Conservation (phyloP, 2,329 filamentous ascomycete genomes). For the Fusarium caatingaense region DNA sequence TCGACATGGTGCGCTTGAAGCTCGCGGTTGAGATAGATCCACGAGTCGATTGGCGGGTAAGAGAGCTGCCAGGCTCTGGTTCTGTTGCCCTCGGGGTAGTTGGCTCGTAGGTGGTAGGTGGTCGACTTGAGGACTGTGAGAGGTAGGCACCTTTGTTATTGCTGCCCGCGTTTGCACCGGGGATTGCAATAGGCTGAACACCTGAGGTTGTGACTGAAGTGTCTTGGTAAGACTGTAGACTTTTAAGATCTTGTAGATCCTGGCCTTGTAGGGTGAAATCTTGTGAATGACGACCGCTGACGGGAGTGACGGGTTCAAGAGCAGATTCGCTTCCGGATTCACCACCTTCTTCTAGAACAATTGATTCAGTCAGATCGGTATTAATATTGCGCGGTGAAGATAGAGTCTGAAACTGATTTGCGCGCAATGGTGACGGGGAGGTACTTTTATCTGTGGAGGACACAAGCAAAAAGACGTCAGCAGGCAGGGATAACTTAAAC, state of each 20-base stretch:
- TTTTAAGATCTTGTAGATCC: conserved; percentile 52
- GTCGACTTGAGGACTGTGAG: conserved; percentile 35
- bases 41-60: conserved; percentile 56
- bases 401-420: conserved; percentile 47
- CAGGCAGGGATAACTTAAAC: conserved; percentile 41
- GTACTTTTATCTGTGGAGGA: conserved; percentile 44
- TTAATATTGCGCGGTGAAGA: conserved; percentile 61
- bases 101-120: conserved; percentile 34
- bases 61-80: conserved; percentile 47
- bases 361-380: conserved; percentile 63
- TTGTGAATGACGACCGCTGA: conserved; percentile 66
- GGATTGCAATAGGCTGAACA: conserved; percentile 39
- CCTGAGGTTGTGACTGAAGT: conserved; percentile 38
- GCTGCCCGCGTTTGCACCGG: conserved; percentile 24
- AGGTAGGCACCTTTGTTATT: conserved; percentile 30
- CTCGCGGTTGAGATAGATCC: conserved; percentile 57
- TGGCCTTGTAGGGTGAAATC: conserved; percentile 61
- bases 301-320: conserved; percentile 71
- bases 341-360: conserved; percentile 65
- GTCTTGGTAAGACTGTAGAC: conserved; percentile 40
- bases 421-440: conserved; percentile 36
- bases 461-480: conserved; percentile 44
- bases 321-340: conserved; percentile 70
- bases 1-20: conserved; percentile 63
- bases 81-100: conserved; percentile 42